A percentile compares a stretch with the other conserved stretches of the same genome.
Conservation (phyloP, 371 early-diverging fungal genomes). For the Lichtheimia ornata region DNA sequence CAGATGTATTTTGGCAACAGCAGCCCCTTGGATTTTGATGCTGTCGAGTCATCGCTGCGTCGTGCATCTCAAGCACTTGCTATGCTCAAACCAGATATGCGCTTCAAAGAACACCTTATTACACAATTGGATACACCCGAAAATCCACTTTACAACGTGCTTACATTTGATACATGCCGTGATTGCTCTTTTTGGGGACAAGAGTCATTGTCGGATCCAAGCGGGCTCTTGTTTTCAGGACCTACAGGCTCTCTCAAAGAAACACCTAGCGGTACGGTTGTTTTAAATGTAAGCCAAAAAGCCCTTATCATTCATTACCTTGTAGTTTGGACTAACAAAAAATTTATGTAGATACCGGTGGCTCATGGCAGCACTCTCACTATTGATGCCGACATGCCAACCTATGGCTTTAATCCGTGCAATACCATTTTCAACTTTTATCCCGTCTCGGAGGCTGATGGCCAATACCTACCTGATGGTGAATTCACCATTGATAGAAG, state of each 20-base stretch:
- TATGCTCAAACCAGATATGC: background rate
- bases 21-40: background rate
- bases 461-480: background rate
- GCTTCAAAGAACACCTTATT: background rate
- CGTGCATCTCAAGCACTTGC: background rate
- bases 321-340: too few species aligned
- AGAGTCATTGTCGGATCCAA: background rate
- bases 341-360: conserved; percentile 1
- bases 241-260: background rate
- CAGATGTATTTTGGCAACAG: too few species aligned
- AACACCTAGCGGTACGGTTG: background rate
- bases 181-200: background rate
- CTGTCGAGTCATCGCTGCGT: background rate
- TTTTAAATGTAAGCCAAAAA: background rate
- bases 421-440: conserved; percentile 2
- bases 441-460: background rate
- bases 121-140: background rate
- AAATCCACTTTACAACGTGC: background rate
- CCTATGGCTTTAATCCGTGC: background rate
- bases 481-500: conserved; percentile 1
- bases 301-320: background rate
- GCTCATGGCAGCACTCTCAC: background rate
- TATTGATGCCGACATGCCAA: background rate
- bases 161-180: conserved; percentile 1
- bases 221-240: background rate